Evolutionary conservation across 106 monocot species (phyloP).

Genomic region (Dendrobium huoshanense): DNA sequence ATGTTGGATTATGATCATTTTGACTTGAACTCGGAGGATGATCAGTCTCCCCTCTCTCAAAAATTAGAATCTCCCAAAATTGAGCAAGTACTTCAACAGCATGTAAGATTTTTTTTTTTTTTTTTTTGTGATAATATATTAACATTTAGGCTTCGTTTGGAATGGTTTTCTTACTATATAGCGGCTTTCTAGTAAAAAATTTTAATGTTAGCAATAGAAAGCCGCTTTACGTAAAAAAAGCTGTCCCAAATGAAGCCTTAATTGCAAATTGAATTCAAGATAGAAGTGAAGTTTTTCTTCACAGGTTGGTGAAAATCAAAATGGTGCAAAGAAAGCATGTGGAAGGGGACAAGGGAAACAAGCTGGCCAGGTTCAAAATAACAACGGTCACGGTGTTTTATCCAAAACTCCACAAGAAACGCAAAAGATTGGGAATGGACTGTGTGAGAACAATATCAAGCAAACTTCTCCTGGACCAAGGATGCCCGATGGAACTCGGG

Average conservation of each 20-base stretch:
- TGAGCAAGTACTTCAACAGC: slow-evolving; percentile 27
- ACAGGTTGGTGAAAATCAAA: slow-evolving; percentile 31
- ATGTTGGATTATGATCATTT: slow-evolving; percentile 52
- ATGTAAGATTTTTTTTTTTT: slow-evolving; percentile 4
- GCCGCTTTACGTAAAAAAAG: no score
- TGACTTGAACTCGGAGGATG: slow-evolving; percentile 58
- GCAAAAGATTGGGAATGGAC: background rate
- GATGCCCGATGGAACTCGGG: slow-evolving; percentile 81
- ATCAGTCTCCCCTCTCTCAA: slow-evolving; percentile 38
- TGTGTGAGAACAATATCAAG: slow-evolving; percentile 15
- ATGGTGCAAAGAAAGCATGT: slow-evolving; percentile 16
- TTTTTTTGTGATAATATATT: background rate
- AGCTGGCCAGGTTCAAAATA: slow-evolving; percentile 9
- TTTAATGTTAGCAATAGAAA: no score
- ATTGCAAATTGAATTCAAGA: background rate
- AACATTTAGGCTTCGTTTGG: background rate
- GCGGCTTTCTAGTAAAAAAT: no score
- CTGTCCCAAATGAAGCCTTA: no score
- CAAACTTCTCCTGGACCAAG: slow-evolving; percentile 35
- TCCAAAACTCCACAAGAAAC: slow-evolving; percentile 17
- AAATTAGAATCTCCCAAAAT: slow-evolving; percentile 16
- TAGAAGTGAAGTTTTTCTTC: background rate
- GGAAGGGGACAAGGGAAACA: slow-evolving; percentile 30
- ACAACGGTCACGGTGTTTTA: slow-evolving; percentile 27
- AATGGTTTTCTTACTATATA: no score